Evolutionary conservation across 805 yeast species (phyloP).

Genomic region (Metschnikowia cerradonensis): DNA sequence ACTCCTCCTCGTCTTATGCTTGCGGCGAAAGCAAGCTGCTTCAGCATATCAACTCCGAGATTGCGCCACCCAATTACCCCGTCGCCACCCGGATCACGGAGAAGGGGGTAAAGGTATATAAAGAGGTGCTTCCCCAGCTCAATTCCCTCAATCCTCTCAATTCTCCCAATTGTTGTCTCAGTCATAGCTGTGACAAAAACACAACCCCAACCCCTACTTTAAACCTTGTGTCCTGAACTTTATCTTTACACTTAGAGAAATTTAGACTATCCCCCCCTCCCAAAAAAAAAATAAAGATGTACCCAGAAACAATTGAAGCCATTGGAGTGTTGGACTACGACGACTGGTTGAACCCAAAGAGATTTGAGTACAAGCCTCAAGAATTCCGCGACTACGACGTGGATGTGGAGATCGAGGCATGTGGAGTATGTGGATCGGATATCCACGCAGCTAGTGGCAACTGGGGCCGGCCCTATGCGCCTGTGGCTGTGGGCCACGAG

Average conservation of each 20-base stretch:
- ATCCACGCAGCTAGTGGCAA: conserved; percentile 49
- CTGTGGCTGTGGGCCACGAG: conserved; percentile 28
- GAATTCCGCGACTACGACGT: conserved; percentile 18
- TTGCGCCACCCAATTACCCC: background rate
- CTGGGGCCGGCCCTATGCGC: conserved; percentile 39
- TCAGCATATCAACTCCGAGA: background rate
- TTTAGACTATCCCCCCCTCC: too few species aligned
- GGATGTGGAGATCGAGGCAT: conserved; percentile 16
- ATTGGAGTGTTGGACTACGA: conserved; percentile 18
- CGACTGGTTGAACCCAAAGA: conserved; percentile 18
- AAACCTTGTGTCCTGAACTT: too few species aligned
- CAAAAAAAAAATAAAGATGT: conserved; percentile 1
- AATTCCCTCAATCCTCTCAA: too few species aligned
- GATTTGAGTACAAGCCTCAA: conserved; percentile 17
- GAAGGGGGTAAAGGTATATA: background rate
- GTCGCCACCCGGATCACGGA: too few species aligned
- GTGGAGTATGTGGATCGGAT: conserved; percentile 55
- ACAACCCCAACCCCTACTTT: too few species aligned
- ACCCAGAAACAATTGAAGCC: conserved; percentile 18
- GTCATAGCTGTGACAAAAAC: too few species aligned
- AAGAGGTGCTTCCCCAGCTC: background rate
- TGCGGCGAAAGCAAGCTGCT: background rate
- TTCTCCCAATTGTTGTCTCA: too few species aligned
- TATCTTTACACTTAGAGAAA: too few species aligned
- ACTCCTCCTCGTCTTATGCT: background rate